Base-by-base conservation (phyloP, 2,329 filamentous ascomycete species). In the Fusarium fracticaudum region DNA sequence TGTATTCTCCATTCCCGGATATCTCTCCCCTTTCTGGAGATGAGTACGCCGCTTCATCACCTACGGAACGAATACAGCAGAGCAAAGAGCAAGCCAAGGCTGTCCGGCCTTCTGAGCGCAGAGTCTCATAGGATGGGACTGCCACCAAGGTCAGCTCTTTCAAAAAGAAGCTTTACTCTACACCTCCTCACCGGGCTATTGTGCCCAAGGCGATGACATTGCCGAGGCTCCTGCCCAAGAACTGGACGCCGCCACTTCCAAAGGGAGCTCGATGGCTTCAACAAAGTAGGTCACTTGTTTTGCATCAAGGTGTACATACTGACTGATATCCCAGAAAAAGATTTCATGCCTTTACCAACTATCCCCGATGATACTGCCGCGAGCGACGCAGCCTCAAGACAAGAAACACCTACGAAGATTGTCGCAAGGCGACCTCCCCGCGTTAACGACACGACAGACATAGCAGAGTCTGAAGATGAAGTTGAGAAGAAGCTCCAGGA, bases 61-160 rank as follows among this genome's bases (percentile, higher is more conserved):
- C 69, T 4, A 75, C 35, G 15, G 62, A 77, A 31, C 60, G 73
- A 35, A 33, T 76, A 7, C 63, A 74, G 29, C 33, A 72, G 29
- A 55, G 51, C 29, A 72, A 76, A 40, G 44, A 70, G 33, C 60
- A 70, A 50, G 70, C 75, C 35, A 66, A 74, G 17, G 29, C 59
- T 20, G 40, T 35, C 17, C 65, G 60, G 18, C 47, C 62, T 45
- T 59, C 75, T 44, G 26, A 55, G 31, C 47, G 45, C 43, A 64
- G 61, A 51, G 44, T 55, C 45, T 60, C 64, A 20, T 62, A 61
- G 53, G 53, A 61, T 26, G 60, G 60, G 48, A 45, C 57, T 69
- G 53, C 18, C n/a, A 41, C 37, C 29, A 50, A 47, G 35, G 47
- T 51, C 43, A 24, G 43, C 43, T 38, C 31, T 38, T 41, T 45